phyloP scores from a whole-genome alignment of 176 grass and related monocot genomes.

The Oryza glaberrima region DNA sequence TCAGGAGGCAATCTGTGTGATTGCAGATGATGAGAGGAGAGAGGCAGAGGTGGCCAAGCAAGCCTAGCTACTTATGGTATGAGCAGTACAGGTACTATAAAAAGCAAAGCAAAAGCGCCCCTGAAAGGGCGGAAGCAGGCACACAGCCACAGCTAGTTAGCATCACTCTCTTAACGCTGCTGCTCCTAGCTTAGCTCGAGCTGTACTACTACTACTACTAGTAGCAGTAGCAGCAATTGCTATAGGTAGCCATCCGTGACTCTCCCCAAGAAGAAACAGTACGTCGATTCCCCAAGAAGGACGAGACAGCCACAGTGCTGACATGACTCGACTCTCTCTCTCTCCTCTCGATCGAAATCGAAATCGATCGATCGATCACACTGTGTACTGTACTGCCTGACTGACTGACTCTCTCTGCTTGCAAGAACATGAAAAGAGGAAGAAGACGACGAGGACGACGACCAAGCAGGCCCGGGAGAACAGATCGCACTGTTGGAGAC shows the following conservation, averaged over 20 bases:
- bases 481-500: not conserved
- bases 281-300: constrained; percentile 41
- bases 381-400: not conserved
- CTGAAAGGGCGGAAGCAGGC: constrained; percentile 29
- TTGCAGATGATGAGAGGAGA: too few species aligned
- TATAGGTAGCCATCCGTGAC: constrained; percentile 20
- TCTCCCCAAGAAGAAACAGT: constrained; percentile 46
- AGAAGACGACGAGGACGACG: not conserved
- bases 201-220: too few species aligned
- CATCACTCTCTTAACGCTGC: not conserved
- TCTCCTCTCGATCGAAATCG: too few species aligned
- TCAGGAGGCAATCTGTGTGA: not conserved
- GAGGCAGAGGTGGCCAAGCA: constrained; percentile 27
- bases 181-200: not conserved
- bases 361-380: constrained; percentile 1
- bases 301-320: constrained; percentile 33
- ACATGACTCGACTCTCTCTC: constrained; percentile 32
- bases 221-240: too few species aligned
- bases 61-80: constrained; percentile 57
- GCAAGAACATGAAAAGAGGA: not conserved
- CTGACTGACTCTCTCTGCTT: not conserved
- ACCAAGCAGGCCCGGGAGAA: not conserved
- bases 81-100: constrained; percentile 51
- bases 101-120: constrained; percentile 69
- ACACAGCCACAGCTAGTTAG: not conserved